Evolutionary conservation across 306 rosid species (phyloP).

Genomic region (Malus fusca): DNA sequence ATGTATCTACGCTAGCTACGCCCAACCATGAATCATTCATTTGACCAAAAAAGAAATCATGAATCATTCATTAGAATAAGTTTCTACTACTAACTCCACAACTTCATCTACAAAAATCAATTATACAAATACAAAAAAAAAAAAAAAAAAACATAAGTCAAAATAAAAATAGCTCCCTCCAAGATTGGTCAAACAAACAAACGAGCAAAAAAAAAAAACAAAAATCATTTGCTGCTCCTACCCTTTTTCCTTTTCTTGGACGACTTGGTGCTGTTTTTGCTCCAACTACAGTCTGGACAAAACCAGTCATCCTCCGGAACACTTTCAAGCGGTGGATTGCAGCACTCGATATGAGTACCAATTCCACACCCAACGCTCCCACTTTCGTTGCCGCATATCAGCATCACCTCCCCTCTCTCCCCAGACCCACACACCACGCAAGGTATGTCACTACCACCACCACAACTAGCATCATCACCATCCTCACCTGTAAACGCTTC

Average conservation of each 20-base stretch:
- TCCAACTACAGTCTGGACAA: constrained; percentile 49
- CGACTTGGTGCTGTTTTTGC: constrained; percentile 26
- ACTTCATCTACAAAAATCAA: neutral
- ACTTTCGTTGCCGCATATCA: constrained; percentile 79
- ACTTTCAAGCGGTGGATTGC: constrained; percentile 62
- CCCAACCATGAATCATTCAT: no score
- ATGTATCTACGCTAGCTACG: no score
- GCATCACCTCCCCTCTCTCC: constrained; percentile 80
- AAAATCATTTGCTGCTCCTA: constrained; percentile 8
- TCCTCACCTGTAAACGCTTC: constrained; percentile 23
- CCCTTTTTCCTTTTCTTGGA: constrained; percentile 45
- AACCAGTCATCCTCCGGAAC: constrained; percentile 89
- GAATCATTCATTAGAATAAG: no score
- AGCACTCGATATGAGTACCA: constrained; percentile 82
- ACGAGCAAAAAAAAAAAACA: no score
- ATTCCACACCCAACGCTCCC: constrained; percentile 75
- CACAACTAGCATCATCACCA: neutral
- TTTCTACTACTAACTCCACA: neutral
- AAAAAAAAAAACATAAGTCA: no score
- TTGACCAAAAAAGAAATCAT: no score
- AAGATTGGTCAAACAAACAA: neutral
- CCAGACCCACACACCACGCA: constrained; percentile 62
- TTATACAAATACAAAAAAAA: no score
- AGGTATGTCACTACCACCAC: constrained; percentile 30
- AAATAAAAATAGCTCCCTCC: neutral